Evolutionary conservation across 78 protist genomes (phyloP), one percentile per base, ranked within the genome.

Genomic region (Emiliania huxleyi): DNA sequence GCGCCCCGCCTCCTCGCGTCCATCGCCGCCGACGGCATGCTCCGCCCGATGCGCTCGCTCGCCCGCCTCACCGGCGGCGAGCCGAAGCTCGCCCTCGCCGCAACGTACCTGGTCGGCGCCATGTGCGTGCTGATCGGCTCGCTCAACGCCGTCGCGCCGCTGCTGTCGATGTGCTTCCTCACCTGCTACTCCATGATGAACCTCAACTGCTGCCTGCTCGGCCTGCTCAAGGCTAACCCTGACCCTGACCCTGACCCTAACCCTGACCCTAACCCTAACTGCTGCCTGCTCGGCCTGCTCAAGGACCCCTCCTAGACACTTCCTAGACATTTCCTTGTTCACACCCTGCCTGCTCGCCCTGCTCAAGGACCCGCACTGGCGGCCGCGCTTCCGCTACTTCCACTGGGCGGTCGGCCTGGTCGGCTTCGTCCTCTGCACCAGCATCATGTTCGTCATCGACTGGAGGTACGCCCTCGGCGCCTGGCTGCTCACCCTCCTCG

Each of bases 111-210:
- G 12, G 35, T 91, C 35, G 93, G 77, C 43, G 46, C 29, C 15
- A 2, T 19, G 40, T 42, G 37, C 52, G 56, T 91, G 19, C 11
- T 48, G 23, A n/a, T 46, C 19, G 93, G 93, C 56, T 12, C 12
- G 49, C 83, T 91, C 45, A 69, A 91, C 42, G 18, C 33, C 12
- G 85, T 71, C 35, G 84, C 93, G 23, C 93, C 93, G 35, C 48
- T 91, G 35, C 46, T 91, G n/a, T 77, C 93, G 12, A 46, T 91
- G 55, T 62, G 46, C 90, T 91, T 91, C 48, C 42, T 91, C 56
- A 2, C 69, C n/a, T 21, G 38, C 87, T 91, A 91, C 55, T 33
- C 81, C 35, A 26, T 35, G 33, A 46, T 91, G 49, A 56, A 91
- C 52, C 42, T 91, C 33, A 49, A n/a, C 29, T 91, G 93, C 87